Base-by-base conservation (phyloP, 176 grass and related monocot species). In the Elymus sibiricus region DNA sequence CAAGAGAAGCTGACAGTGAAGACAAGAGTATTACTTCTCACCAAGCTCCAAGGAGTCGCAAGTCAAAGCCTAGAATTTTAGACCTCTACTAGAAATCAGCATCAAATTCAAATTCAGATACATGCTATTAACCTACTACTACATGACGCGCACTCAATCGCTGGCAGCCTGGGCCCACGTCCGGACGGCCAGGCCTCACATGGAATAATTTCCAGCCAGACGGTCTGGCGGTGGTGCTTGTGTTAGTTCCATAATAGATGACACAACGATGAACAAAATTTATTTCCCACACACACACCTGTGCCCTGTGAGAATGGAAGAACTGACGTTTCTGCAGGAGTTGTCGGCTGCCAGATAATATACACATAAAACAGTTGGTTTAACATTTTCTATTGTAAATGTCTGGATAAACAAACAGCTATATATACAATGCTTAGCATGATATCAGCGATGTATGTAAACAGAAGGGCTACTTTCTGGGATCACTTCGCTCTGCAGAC, bases 301-400 rank as follows among this genome's bases (percentile, higher is more conserved):
- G 95, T 82, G 93, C 92, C 68, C 93, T 94, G 85, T 98, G 95
- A 70, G 95, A 98, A 79, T 95, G 95, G 70, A 98, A 95, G 70
- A 98, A 98, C 70, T 98, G 95, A 11, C 91, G 90, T 69, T 93
- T 98, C 71, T 93, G 93, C 26, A 98, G 85, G 55, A 98, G 91
- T 87, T 89, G 88, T 1, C 92, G 93, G 77, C 96, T 98, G 84
- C 66, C 9, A 89, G 51, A 81, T 65, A 79, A 85, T 64, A 90
- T 22, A 80, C 13, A 89, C 25, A 71, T 51, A 12, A 76, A 77
- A 74, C 28, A 86, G 80, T 26, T 25, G 39, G 39, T 70, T 79
- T 53, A 63, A 77, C 79, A 83, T 56, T 56, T 56, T 3, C 13
- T 49, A 62, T 16, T 17, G 81, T 19, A 22, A 85, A 53, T 63